A percentile compares a stretch with the other conserved stretches of the same genome.
These are phyloP conservation scores for sunflower (Helianthus annuus) DNA, from an alignment of 129 eudicot genomes.

Conservation along the genomic window HanXRQr2.0-SUNRISE NC_035443.2:100513489-100513988, in stretches of 20 bases:
- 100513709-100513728: not conserved
- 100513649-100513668: not conserved
- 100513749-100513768: conserved; percentile 73
- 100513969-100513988: not conserved
- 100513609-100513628: conserved; percentile 51
- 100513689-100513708: too few species aligned
- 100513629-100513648: conserved; percentile 26
- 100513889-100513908: not conserved
- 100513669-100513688: not conserved
- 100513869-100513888: not conserved
- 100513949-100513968: conserved; percentile 30
- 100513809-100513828: conserved; percentile 82
- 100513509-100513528: conserved; percentile 79
- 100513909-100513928: conserved; percentile 51
- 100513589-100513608: conserved; percentile 63
- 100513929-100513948: conserved; percentile 48
- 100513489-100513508: conserved; percentile 82
- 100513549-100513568: conserved; percentile 64
- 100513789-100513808: conserved; percentile 66
- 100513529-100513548: conserved; percentile 80
- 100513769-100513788: conserved; percentile 79
- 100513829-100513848: not conserved
- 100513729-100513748: conserved; percentile 82
- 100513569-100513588: conserved; percentile 77
- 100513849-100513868: too few species aligned